Base-by-base conservation (phyloP, 176 grass and related monocot species). In the Rhipidocladum racemiflorum region DNA sequence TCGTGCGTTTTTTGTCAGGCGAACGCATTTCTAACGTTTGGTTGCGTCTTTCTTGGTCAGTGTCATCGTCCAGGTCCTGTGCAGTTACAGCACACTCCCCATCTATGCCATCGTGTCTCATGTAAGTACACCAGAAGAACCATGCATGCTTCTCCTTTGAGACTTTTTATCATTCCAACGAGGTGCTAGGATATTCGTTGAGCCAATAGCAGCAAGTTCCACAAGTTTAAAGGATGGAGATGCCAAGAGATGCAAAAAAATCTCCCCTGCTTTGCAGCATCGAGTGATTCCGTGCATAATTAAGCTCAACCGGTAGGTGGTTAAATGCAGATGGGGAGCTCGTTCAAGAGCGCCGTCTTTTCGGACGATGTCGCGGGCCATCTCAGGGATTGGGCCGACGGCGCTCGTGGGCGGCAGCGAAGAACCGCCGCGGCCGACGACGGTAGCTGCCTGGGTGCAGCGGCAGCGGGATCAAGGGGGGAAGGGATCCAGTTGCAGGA, bases 41-140 rank as follows among this genome's bases (percentile, higher is more conserved):
- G 18, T 50, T 61, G 6, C 15, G 77, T 12, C 60, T 18, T 75
- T 23, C 10, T 34, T 44, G 11, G 49, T 16, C 89, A 97, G 94
- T 54, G 79, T 97, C 25, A 1, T 92, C 77, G 82, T 82, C 28
- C 89, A 97, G 72, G 29, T 94, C 6, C 68, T 92, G 4, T 97
- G 90, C 84, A 87, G 90, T 86, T 97, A 97, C 83, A 92, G 94
- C 81, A 94, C 91, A 3, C 85, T 94, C 9, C 94, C 94, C 2
- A 90, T 97, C 62, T 94, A 97, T 64, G 92, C 88, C 56, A 94
- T 97, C 24, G 90, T 94, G 34, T 88, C 89, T 25, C 94, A 94
- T 91, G 94, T 97, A 53, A 88, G 74, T 78, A 2, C 20, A 45
- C 61, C 29, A 18, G 28, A 64, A n/a, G 38, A 43, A 25, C 30